Evolutionary conservation across 2,329 filamentous ascomycete species (phyloP).

Genomic region (Alternaria solani): DNA sequence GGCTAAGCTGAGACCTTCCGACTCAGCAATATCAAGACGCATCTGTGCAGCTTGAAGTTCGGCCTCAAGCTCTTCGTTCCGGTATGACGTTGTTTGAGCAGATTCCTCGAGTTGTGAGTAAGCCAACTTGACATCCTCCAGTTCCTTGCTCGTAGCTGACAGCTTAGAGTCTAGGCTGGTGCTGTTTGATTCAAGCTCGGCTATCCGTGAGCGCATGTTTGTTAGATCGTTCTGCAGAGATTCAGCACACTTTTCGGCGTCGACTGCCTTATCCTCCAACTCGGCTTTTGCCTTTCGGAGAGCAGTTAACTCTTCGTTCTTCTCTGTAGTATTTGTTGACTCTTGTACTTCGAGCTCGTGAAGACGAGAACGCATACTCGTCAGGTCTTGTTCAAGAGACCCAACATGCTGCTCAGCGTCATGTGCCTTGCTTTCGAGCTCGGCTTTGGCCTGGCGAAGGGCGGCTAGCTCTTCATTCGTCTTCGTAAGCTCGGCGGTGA

Average conservation of each 20-base stretch:
- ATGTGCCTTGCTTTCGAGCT: slow-evolving; percentile 20
- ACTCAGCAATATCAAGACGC: slow-evolving; percentile 34
- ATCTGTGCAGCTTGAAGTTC: slow-evolving; percentile 30
- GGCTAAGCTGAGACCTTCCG: slow-evolving; percentile 32
- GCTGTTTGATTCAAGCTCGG: slow-evolving; percentile 28
- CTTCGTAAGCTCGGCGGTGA: slow-evolving; percentile 6
- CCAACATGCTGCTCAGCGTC: slow-evolving; percentile 10
- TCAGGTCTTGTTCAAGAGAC: slow-evolving; percentile 27
- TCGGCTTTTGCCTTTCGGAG: slow-evolving; percentile 25
- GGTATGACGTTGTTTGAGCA: slow-evolving; percentile 6
- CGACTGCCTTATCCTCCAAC: slow-evolving; percentile 18
- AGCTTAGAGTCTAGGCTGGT: slow-evolving; percentile 30
- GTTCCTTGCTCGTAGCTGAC: slow-evolving; percentile 19
- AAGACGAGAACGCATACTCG: slow-evolving; percentile 20
- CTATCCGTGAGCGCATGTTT: slow-evolving; percentile 23
- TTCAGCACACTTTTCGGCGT: slow-evolving; percentile 10
- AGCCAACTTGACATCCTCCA: slow-evolving; percentile 18
- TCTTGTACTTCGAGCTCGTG: slow-evolving; percentile 15
- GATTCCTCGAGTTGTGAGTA: slow-evolving; percentile 24
- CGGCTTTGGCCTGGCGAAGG: slow-evolving; percentile 23
- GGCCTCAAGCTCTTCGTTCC: slow-evolving; percentile 25
- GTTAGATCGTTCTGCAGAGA: slow-evolving; percentile 28
- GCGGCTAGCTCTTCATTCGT: slow-evolving; percentile 18
- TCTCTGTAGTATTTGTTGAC: slow-evolving; percentile 10
- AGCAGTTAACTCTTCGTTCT: slow-evolving; percentile 16